Base-by-base conservation (phyloP, 768 basidiomycete genomes). In the Scleroderma citrinum region DNA sequence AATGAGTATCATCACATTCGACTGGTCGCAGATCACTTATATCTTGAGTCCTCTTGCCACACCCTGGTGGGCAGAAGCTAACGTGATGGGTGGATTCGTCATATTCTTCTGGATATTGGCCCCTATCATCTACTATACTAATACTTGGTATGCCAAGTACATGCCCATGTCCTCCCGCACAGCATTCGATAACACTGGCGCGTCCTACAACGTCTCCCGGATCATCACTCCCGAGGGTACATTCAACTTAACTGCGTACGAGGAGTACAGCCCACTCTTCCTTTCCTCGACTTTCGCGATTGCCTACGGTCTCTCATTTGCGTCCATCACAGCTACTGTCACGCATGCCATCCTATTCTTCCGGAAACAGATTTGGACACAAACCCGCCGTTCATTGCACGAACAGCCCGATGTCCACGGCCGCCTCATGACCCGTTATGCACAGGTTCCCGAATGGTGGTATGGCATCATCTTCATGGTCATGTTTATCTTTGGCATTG, bases 11-110 rank as follows among this genome's bases (percentile, higher is more conserved):
- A 64, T 89, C 59, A 87, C 86, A 29, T 88, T 92, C 61, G 88
- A 91, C 57, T 92, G 88, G 89, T 72, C 82, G 3, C 83, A 87
- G 62, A 79, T 85, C 53, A 50, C 66, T 11, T 71, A 60, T 50
- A 60, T 67, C 11, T 60, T 50, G 12, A 68, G 60, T 20, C 88
- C 88, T 0, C 79, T 90, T 39, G 81, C 83, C 6, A 80, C 83
- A 10, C 88, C 88, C 3, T 90, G 86, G 85, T 88, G 85, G 85
- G 85, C 85, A 3, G 80, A 83, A 60, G 85, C 82, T 11, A 88
- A 89, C 63, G 71, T 87, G 47, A 64, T 75, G 3, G 68, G 60
- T 42, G 80, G 83, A 23, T 82, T 88, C 56, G 67, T 82, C 5
- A 73, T 83, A 65, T 78, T 89, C 68, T 85, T 82, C 68, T 90